These are phyloP conservation scores for Talaromyces marneffei DNA, from an alignment of 2,329 filamentous ascomycete species.

Conservation along the genomic window DNA sequence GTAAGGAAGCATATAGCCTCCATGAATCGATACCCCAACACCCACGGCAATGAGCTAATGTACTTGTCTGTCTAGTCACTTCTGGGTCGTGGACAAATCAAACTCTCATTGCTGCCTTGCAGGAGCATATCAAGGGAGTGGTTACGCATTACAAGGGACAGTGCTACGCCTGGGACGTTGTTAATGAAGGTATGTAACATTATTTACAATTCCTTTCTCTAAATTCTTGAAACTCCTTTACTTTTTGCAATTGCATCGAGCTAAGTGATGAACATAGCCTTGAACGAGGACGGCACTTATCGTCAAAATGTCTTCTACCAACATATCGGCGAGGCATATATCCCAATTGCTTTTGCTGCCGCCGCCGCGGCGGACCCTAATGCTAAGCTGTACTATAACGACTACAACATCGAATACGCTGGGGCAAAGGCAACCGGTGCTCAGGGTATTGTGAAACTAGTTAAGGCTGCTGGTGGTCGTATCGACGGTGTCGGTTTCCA, in stretches of 20 bases:
- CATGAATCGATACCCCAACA: slow-evolving; percentile 24
- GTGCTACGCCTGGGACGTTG: slow-evolving; percentile 38
- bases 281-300: slow-evolving; percentile 52
- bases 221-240: neutral
- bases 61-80: slow-evolving; percentile 32
- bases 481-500: slow-evolving; percentile 46
- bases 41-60: slow-evolving; percentile 32
- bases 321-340: slow-evolving; percentile 64
- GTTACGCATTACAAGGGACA: slow-evolving; percentile 32
- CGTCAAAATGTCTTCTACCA: slow-evolving; percentile 60
- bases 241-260: slow-evolving; percentile 10
- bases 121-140: slow-evolving; percentile 39
- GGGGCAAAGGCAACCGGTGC: slow-evolving; percentile 29
- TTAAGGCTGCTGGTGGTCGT: slow-evolving; percentile 27
- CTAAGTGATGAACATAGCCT: slow-evolving; percentile 27
- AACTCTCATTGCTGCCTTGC: slow-evolving; percentile 52
- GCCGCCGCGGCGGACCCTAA: slow-evolving; percentile 60
- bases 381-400: slow-evolving; percentile 66
- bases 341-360: slow-evolving; percentile 63
- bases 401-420: slow-evolving; percentile 36
- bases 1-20: slow-evolving; percentile 30
- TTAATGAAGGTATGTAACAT: slow-evolving; percentile 29
- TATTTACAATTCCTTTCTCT: slow-evolving; percentile 1
- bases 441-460: slow-evolving; percentile 26
- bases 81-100: slow-evolving; percentile 51